These are phyloP conservation scores for Cucumis sativus DNA, from an alignment of 306 rosid genomes.

Conservation along the genomic window DNA sequence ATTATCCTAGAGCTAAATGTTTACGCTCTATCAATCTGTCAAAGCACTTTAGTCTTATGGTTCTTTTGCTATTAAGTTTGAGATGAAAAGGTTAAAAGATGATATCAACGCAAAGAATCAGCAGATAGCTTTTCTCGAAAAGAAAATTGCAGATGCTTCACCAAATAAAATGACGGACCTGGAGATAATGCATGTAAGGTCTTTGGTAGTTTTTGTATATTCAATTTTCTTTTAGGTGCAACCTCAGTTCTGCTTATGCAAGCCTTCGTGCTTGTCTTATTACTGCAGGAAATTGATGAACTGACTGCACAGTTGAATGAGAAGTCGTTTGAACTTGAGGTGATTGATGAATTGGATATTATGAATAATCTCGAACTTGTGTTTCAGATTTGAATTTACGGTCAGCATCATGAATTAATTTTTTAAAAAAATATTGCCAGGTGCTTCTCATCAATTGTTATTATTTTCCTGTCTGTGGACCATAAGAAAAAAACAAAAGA, in stretches of 20 bases:
- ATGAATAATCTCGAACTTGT: conserved; percentile 9
- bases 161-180: conserved; percentile 37
- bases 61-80: conserved; percentile 34
- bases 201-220: conserved; percentile 16
- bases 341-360: conserved; percentile 13
- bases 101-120: conserved; percentile 64
- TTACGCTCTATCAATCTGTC: conserved; percentile 14
- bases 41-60: conserved; percentile 18
- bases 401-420: not conserved
- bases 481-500: not conserved
- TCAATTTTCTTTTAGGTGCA: conserved; percentile 2
- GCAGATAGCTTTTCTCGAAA: conserved; percentile 75
- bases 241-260: not conserved
- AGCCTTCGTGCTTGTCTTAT: conserved; percentile 18
- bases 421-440: not conserved
- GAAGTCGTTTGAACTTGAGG: conserved; percentile 97
- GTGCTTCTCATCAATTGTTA: not conserved
- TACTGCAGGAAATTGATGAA: conserved; percentile 62
- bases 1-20: conserved; percentile 7
- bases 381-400: not conserved
- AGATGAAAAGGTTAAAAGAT: conserved; percentile 54
- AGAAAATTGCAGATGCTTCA: conserved; percentile 54
- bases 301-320: conserved; percentile 68
- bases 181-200: conserved; percentile 60
- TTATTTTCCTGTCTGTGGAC: not conserved